Evolutionary conservation across 257 asterid genomes (phyloP), one percentile per base, ranked within the genome.

Genomic region (Schizonepeta tenuifolia): DNA sequence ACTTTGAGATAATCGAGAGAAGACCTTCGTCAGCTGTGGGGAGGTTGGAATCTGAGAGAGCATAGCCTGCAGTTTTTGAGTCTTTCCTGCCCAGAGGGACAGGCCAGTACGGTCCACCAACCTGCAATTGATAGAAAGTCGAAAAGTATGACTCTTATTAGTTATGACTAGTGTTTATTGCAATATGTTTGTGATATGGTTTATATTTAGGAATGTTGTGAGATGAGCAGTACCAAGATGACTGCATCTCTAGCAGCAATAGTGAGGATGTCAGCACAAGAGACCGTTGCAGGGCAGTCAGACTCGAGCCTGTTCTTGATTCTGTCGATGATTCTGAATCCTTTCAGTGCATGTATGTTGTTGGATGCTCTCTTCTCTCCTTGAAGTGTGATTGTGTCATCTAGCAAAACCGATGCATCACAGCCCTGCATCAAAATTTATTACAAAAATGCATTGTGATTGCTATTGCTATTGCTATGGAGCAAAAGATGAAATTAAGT

Each of bases 101-200:
- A 72, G 79, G 85, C 98, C 98, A 93, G 79, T 89, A 89, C 0
- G 98, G 98, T 35, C 98, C 97, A 70, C 96, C 98, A 74, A 93
- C 98, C 98, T 93, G 66, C 72, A 58, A 3, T 24, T 17, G 53
- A 50, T 20, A 7, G 43, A 21, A 58, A 55, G 26, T 69, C 4
- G 9, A 50, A 49, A 56, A 20, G 3, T 3, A 11, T 50, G 36
- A 46, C 7, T 13, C 24, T n/a, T n/a, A 21, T 14, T 21, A 11
- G 10, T 44, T 13, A 44, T 6, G 15, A 43, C 15, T 44, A 49
- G 9, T 0, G 55, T 49, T 15, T 31, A 31, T 6, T 4, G 36
- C 36, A 31, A 31, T 31, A 38, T 7, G 9, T 9, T 38, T 38
- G 43, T 38, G 43, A 1, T 38, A 8, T 38, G 3, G 43, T 38